These are phyloP conservation scores for Coelastrella sp. DNA, from an alignment of 139 green algal genomes.

Conservation along the genomic window DNA sequence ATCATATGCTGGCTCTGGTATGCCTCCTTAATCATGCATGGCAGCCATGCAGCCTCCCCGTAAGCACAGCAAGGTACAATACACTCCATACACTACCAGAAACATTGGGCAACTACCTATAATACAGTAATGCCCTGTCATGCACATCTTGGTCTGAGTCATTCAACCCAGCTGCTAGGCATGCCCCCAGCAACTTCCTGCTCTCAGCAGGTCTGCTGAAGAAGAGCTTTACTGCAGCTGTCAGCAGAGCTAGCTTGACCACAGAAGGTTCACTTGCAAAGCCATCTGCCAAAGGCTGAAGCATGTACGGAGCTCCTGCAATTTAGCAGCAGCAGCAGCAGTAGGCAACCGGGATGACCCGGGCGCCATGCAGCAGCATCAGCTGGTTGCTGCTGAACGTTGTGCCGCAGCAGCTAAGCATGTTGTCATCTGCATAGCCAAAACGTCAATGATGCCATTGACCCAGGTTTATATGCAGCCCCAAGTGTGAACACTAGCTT, in stretches of 20 bases:
- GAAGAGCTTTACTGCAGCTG: conserved; percentile 88
- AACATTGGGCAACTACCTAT: conserved; percentile 59
- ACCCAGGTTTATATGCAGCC: too few relatives aligned
- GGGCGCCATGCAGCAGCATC: too few relatives aligned
- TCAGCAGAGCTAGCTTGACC: conserved; percentile 87
- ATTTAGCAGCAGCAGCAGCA: background rate
- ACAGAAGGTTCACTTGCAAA: conserved; percentile 67
- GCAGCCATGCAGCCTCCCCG: too few relatives aligned
- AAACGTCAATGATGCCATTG: too few relatives aligned
- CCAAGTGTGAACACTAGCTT: too few relatives aligned
- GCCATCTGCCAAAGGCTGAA: conserved; percentile 81
- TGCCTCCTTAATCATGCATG: too few relatives aligned
- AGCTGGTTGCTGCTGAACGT: too few relatives aligned
- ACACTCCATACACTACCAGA: background rate
- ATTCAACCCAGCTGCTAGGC: conserved; percentile 68
- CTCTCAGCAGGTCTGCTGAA: conserved; percentile 91
- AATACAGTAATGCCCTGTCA: conserved; percentile 94
- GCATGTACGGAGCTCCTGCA: conserved; percentile 88
- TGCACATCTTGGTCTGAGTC: conserved; percentile 88
- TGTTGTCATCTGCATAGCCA: too few relatives aligned
- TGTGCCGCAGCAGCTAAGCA: too few relatives aligned
- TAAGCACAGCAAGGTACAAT: background rate
- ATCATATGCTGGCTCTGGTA: too few relatives aligned
- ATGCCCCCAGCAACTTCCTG: conserved; percentile 62
- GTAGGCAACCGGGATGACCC: too few relatives aligned